Conservation (phyloP, 129 eudicot genomes). For the Saposhnikovia divaricata region DNA sequence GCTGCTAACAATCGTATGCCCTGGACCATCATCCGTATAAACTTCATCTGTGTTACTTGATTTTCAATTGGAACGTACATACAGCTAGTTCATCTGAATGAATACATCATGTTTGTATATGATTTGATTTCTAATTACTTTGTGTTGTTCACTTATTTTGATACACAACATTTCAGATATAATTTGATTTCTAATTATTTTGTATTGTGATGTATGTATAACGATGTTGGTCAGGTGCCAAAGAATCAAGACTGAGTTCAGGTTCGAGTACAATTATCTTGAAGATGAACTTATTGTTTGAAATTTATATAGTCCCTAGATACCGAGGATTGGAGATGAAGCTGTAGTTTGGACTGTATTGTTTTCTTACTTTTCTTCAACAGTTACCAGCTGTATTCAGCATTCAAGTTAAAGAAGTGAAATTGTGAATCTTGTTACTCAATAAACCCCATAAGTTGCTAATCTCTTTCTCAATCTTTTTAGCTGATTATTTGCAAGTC, state of each 20-base stretch:
- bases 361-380: not conserved
- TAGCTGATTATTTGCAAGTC: not conserved
- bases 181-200: not conserved
- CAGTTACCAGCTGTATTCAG: not conserved
- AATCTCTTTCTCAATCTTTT: not conserved
- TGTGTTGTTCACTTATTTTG: no score
- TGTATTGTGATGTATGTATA: not conserved
- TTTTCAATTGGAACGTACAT: no score
- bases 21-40: no score
- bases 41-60: no score
- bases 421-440: not conserved
- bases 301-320: conserved; percentile 9
- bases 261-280: conserved; percentile 86
- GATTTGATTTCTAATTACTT: not conserved
- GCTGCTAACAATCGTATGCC: no score
- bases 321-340: conserved; percentile 12
- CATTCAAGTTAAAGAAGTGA: not conserved
- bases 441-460: not conserved
- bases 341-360: not conserved
- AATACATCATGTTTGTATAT: not conserved
- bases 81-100: not conserved
- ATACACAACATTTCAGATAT: not conserved
- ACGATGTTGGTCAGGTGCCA: conserved; percentile 62
- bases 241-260: conserved; percentile 86
- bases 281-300: conserved; percentile 87